Conservation (phyloP, 2,329 filamentous ascomycete genomes). For the Sclerotinia spermophila region DNA sequence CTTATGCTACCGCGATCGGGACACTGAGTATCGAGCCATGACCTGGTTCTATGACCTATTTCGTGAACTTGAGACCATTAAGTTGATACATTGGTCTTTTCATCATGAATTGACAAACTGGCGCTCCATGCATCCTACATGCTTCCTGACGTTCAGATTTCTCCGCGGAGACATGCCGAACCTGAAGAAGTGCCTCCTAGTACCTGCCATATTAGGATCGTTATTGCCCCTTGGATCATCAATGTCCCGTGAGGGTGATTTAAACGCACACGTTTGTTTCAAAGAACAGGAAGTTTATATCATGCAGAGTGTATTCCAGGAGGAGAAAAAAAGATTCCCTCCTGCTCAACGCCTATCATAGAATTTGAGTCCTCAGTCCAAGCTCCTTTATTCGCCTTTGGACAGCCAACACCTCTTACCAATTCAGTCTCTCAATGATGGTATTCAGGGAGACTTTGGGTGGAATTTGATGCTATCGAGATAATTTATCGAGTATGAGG, state of each 20-base stretch:
- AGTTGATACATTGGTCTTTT: background rate
- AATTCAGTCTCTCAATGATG: background rate
- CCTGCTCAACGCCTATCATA: background rate
- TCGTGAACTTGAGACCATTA: background rate
- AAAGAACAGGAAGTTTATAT: background rate
- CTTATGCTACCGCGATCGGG: background rate
- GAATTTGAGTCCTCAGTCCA: background rate
- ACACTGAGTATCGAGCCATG: background rate
- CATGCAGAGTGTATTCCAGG: background rate
- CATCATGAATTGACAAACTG: background rate
- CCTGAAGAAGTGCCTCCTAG: background rate
- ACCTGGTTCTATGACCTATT: background rate
- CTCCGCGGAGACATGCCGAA: no score
- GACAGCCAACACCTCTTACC: accelerated
- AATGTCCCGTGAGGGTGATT: no score
- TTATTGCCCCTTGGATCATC: no score
- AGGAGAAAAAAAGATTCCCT: background rate
- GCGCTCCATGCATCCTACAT: background rate
- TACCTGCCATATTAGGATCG: no score
- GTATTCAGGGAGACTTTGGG: background rate
- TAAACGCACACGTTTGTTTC: background rate
- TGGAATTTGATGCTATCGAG: background rate
- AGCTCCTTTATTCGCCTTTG: no score
- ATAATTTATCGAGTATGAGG: background rate
- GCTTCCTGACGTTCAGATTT: background rate